These are phyloP conservation scores for Hyphopichia wangnamkhiaoensis DNA, from an alignment of 1,139 yeast species.

Conservation along the genomic window DNA sequence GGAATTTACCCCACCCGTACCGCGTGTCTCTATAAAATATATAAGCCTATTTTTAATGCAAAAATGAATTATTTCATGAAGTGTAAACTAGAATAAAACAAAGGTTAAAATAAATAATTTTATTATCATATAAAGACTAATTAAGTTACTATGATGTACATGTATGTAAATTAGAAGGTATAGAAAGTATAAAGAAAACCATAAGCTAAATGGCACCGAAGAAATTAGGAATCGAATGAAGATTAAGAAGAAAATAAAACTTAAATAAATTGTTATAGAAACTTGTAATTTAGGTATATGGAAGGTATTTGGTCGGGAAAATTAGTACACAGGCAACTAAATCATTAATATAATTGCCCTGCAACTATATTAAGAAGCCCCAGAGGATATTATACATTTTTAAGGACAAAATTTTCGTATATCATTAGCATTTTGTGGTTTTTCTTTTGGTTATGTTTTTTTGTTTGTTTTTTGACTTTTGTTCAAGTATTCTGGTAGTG, in stretches of 20 bases:
- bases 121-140: no score
- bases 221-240: not conserved
- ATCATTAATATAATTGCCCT: conserved; percentile 21
- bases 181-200: not conserved
- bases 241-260: not conserved
- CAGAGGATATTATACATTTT: not conserved
- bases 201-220: conserved; percentile 1
- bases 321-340: not conserved
- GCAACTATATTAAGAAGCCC: conserved; percentile 16
- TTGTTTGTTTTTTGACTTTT: conserved; percentile 1
- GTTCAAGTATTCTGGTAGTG: no score
- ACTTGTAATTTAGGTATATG: not conserved
- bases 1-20: not conserved
- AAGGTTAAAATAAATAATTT: no score
- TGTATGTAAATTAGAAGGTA: no score
- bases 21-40: no score
- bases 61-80: not conserved
- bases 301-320: not conserved
- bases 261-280: not conserved
- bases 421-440: conserved; percentile 1
- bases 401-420: not conserved
- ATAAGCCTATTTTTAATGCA: no score
- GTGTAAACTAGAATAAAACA: not conserved
- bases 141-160: no score
- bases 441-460: not conserved